Conservation (phyloP, 2,329 filamentous ascomycete species). For the Chlorencoelia australis region DNA sequence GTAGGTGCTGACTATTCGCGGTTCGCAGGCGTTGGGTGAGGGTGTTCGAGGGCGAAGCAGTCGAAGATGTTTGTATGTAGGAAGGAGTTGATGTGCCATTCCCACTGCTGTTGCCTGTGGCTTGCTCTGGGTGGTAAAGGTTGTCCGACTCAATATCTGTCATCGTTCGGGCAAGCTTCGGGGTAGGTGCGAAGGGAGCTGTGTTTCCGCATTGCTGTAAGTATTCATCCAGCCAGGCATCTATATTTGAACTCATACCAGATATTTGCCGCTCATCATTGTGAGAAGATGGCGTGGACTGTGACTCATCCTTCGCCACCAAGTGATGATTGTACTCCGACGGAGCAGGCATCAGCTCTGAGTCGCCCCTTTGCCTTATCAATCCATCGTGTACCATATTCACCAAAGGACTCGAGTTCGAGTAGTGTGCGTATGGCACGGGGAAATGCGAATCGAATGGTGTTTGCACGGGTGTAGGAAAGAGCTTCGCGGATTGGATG, state of each 20-base stretch:
- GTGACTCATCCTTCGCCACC: conserved; percentile 52
- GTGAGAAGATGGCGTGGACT: conserved; percentile 42
- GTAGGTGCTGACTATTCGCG: conserved; percentile 64
- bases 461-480: conserved; percentile 27
- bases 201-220: conserved; percentile 45
- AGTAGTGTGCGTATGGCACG: conserved; percentile 30
- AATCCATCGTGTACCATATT: conserved; percentile 21
- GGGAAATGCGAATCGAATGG: conserved; percentile 24
- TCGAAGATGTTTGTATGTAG: conserved; percentile 15
- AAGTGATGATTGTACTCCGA: conserved; percentile 42
- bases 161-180: conserved; percentile 77
- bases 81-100: conserved; percentile 45
- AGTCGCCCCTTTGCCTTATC: conserved; percentile 17
- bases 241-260: conserved; percentile 38
- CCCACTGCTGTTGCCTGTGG: conserved; percentile 34
- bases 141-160: conserved; percentile 80
- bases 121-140: conserved; percentile 55
- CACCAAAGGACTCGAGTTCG: conserved; percentile 19
- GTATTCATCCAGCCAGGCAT: conserved; percentile 49
- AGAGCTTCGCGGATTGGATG: conserved; percentile 23
- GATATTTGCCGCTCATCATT: conserved; percentile 43
- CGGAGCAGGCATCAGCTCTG: conserved; percentile 24
- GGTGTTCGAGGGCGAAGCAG: conserved; percentile 45
- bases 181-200: conserved; percentile 44
- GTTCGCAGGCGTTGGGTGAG: conserved; percentile 70